Evolutionary conservation across 139 green algal genomes (phyloP), one percentile per base, ranked within the genome.

Genomic region (Axilococcus clingmanii): DNA sequence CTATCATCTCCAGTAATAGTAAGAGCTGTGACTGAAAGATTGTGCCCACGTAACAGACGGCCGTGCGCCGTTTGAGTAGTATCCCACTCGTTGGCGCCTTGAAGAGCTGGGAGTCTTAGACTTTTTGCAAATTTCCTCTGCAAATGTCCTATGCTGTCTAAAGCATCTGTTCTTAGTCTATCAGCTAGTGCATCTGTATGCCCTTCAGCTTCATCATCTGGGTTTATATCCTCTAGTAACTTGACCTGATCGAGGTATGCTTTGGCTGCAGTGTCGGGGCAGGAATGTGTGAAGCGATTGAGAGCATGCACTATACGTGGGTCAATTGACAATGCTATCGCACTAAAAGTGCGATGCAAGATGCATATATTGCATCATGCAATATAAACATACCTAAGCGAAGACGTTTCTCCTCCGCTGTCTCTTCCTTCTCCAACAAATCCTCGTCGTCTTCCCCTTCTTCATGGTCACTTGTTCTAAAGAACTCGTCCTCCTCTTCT

Each of bases 341-440:
- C 9, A n/a, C 11, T 38, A 19, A 6, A 40, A 15, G 29, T 7
- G 15, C 5, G 2, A 24, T 28, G 4, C 22, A 38, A 25, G 3
- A 43, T 32, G n/a, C 11, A 9, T 47, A 25, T 36, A 45, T 7
- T 15, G 4, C 3, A 2, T n/a, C 4, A 23, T 31, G n/a, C 5
- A 52, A 19, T 33, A 41, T 19, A 52, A 28, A 12, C 33, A 14
- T 43, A 89, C 79, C 81, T 33, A 88, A 53, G 4, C 85, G 66
- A 37, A 89, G 63, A 0, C 82, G 67, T 55, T 92, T 91, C 69
- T 91, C 67, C 48, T 87, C 79, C 27, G 82, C 80, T 31, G 78
- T 94, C 59, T 94, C 85, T 29, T 60, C 50, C 27, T 38, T 46
- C 49, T 80, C 53, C 11, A 70, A 53, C 2, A 71, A 65, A 11